phyloP scores from a whole-genome alignment of 257 asterid genomes.

The Primulina eburnea region DNA sequence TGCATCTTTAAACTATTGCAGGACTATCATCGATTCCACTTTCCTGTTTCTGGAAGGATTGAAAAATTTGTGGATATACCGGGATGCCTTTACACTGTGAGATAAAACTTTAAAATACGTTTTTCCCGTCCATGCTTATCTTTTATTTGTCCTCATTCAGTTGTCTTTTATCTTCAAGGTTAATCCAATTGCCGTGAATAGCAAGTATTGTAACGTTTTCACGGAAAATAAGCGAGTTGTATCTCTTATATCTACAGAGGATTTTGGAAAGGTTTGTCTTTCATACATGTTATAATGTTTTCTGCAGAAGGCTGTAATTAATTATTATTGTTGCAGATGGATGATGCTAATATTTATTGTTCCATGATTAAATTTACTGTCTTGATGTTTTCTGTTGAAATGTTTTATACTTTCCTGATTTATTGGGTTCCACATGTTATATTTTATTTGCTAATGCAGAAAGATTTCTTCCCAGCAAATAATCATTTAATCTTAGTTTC shows the following conservation, averaged over 20 bases:
- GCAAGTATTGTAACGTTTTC: conserved; percentile 98
- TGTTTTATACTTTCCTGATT: background rate
- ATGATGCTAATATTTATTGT: too few relatives aligned
- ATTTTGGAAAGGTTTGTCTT: conserved; percentile 89
- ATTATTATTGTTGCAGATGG: too few relatives aligned
- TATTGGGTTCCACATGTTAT: background rate
- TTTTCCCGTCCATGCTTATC: conserved; percentile 22
- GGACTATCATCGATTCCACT: conserved; percentile 96
- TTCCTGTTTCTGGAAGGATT: conserved; percentile 89
- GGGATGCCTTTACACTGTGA: conserved; percentile 94
- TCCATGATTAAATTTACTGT: background rate
- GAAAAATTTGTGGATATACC: conserved; percentile 83
- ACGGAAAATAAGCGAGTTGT: conserved; percentile 93
- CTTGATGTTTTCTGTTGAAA: too few relatives aligned
- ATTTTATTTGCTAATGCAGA: too few relatives aligned
- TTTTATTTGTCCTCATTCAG: conserved; percentile 27
- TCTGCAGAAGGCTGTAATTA: background rate
- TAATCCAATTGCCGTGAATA: conserved; percentile 97
- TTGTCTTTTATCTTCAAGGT: conserved; percentile 53
- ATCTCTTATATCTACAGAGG: conserved; percentile 69
- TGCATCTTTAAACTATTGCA: conserved; percentile 34
- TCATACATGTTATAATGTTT: conserved; percentile 18
- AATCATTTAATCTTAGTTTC: background rate
- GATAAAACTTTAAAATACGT: conserved; percentile 8
- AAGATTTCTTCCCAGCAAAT: background rate